These are phyloP conservation scores for Ustulina deusta DNA, from an alignment of 2,329 filamentous ascomycete species.

Conservation along the genomic window DNA sequence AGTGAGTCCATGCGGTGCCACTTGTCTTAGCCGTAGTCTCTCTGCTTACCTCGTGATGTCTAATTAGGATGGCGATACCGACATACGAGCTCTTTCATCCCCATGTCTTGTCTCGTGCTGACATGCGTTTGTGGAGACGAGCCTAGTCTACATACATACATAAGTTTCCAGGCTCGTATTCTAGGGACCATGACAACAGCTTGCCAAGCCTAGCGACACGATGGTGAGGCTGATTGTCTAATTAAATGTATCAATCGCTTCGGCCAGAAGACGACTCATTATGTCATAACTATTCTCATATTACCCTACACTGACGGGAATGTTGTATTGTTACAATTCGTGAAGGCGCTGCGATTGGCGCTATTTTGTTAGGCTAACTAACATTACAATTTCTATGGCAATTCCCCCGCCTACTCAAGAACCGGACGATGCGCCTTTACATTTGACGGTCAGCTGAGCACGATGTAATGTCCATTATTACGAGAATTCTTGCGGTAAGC, in stretches of 20 bases:
- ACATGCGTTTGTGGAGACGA: conserved; percentile 32
- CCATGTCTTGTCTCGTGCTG: conserved; percentile 22
- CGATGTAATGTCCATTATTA: background rate
- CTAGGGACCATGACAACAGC: conserved; percentile 5
- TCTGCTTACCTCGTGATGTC: conserved; percentile 40
- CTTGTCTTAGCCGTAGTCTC: conserved; percentile 22
- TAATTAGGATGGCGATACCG: conserved; percentile 34
- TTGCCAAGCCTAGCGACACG: conserved; percentile 31
- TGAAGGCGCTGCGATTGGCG: conserved; percentile 12
- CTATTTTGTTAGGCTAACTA: background rate
- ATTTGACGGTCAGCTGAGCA: conserved; percentile 2
- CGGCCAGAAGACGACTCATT: background rate
- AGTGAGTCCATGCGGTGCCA: conserved; percentile 27
- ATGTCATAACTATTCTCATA: background rate
- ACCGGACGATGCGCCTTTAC: background rate
- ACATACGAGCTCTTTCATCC: conserved; percentile 36
- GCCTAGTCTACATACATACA: background rate
- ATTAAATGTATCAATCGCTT: conserved; percentile 21
- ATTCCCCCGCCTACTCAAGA: conserved; percentile 3
- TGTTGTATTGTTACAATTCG: background rate
- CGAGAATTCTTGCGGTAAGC: conserved; percentile 1
- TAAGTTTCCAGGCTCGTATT: conserved; percentile 35
- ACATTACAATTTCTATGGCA: conserved; percentile 12
- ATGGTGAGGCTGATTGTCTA: conserved; percentile 13
- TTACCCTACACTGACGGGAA: background rate